phyloP scores from a whole-genome alignment of 208 protist species.

The Trypanosoma avium region DNA sequence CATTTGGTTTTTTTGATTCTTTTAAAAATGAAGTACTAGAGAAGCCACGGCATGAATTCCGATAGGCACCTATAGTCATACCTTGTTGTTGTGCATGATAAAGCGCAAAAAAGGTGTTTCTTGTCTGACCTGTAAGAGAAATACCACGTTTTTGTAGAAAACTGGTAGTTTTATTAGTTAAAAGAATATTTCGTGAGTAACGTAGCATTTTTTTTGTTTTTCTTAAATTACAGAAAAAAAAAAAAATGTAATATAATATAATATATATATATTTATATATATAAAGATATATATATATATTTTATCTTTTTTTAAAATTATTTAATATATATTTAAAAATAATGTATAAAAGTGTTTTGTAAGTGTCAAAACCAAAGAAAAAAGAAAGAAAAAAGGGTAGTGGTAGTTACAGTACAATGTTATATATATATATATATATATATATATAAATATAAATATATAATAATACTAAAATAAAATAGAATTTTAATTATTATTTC shows the following conservation, averaged over 20 bases:
- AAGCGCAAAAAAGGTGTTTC: constrained; percentile 11
- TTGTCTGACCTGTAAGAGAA: constrained; percentile 14
- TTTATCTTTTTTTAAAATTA: no score
- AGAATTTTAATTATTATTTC: no score
- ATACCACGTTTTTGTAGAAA: constrained; percentile 22
- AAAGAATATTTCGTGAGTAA: not conserved
- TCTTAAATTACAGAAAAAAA: not conserved
- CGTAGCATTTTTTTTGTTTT: constrained; percentile 15
- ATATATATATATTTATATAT: constrained; percentile 2
- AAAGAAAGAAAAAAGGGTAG: not conserved
- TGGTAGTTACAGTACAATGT: no score
- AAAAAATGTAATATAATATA: not conserved
- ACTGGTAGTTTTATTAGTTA: not conserved
- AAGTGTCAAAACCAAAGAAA: not conserved
- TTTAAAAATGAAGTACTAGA: constrained; percentile 11
- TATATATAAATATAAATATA: no score
- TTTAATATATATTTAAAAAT: no score
- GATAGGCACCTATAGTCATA: constrained; percentile 3
- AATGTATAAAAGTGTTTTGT: no score
- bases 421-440: no score
- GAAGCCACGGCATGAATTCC: constrained; percentile 15
- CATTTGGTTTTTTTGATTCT: constrained; percentile 24
- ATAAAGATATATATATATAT: constrained; percentile 20
- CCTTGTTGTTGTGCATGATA: constrained; percentile 17
- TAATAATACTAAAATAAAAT: no score